Percentiles rank a stretch among this genome's conserved stretches.
These are phyloP conservation scores for Scheffersomyces illinoinensis DNA, from an alignment of 1,139 yeast genomes.

Conservation along the genomic window DNA sequence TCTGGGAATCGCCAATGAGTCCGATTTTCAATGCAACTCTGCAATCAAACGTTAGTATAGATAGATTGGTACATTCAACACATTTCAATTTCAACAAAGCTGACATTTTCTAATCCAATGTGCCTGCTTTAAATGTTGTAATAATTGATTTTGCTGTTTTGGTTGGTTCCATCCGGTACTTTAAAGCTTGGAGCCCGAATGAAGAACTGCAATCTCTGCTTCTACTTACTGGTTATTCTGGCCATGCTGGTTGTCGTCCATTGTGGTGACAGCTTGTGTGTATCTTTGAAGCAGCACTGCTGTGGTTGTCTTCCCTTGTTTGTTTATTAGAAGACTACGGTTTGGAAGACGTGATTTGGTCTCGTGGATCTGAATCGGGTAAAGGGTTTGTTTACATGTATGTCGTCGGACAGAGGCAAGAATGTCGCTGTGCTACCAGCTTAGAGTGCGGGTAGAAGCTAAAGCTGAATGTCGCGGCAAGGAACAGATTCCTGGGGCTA, in stretches of 20 bases:
- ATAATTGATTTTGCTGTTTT: background rate
- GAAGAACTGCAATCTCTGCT: background rate
- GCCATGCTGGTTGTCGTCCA: slow-evolving; percentile 23
- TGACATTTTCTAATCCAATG: slow-evolving; percentile 6
- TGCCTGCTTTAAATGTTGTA: too few relatives aligned
- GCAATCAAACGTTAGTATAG: slow-evolving; percentile 9
- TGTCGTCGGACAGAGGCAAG: background rate
- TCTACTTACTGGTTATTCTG: slow-evolving; percentile 42
- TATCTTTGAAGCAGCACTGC: background rate
- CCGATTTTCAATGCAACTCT: slow-evolving; percentile 88
- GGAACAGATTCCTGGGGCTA: background rate
- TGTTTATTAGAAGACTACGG: background rate
- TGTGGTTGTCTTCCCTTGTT: background rate
- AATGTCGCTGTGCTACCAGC: background rate
- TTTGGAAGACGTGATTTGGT: background rate
- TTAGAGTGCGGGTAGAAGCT: background rate
- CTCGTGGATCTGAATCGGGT: background rate
- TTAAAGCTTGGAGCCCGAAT: background rate
- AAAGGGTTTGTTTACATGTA: background rate
- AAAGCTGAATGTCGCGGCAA: background rate
- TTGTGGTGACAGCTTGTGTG: background rate
- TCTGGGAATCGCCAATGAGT: slow-evolving; percentile 93
- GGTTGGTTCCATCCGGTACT: background rate
- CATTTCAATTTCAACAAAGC: background rate
- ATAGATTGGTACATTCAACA: background rate